A percentile compares a stretch with the other conserved stretches of the same genome.
phyloP scores from a whole-genome alignment of 2,329 filamentous ascomycete species.

The Sarocladiaceae sp. region DNA sequence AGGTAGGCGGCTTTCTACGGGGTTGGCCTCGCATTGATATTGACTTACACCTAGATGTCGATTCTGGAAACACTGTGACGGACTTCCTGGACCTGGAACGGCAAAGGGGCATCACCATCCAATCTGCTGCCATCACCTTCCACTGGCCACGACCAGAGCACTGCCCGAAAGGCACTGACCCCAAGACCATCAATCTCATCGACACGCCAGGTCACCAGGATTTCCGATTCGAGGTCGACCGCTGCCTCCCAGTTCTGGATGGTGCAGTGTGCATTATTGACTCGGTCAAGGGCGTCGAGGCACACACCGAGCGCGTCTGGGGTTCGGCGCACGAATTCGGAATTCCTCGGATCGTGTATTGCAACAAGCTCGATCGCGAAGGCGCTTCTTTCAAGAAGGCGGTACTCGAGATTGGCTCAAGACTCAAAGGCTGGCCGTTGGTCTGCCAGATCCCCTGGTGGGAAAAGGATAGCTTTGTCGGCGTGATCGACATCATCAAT shows the following conservation, averaged over 20 bases:
- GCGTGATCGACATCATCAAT: conserved; percentile 77
- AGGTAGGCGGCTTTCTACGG: conserved; percentile 33
- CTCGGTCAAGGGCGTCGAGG: conserved; percentile 89
- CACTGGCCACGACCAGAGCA: conserved; percentile 67
- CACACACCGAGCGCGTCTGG: conserved; percentile 97
- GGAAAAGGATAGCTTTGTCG: conserved; percentile 71
- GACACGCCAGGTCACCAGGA: conserved; percentile 96
- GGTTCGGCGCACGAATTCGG: conserved; percentile 76
- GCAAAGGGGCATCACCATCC: conserved; percentile 91
- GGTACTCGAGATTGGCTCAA: conserved; percentile 75
- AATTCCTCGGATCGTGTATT: conserved; percentile 73
- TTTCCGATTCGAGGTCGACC: conserved; percentile 92
- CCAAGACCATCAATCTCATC: conserved; percentile 80
- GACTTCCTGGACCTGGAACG: conserved; percentile 93
- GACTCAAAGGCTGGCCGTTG: conserved; percentile 77
- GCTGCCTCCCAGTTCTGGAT: conserved; percentile 81
- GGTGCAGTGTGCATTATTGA: conserved; percentile 91
- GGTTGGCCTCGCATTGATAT: neutral
- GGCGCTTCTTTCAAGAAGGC: conserved; percentile 77
- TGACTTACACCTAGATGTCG: conserved; percentile 57
- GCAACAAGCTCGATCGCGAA: conserved; percentile 74
- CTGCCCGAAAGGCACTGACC: conserved; percentile 30
- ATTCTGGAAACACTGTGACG: conserved; percentile 93
- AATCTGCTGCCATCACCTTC: conserved; percentile 94
- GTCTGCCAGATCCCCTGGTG: conserved; percentile 97